Conservation (phyloP, 2,329 filamentous ascomycete species). For the Botryotinia narcissicola region DNA sequence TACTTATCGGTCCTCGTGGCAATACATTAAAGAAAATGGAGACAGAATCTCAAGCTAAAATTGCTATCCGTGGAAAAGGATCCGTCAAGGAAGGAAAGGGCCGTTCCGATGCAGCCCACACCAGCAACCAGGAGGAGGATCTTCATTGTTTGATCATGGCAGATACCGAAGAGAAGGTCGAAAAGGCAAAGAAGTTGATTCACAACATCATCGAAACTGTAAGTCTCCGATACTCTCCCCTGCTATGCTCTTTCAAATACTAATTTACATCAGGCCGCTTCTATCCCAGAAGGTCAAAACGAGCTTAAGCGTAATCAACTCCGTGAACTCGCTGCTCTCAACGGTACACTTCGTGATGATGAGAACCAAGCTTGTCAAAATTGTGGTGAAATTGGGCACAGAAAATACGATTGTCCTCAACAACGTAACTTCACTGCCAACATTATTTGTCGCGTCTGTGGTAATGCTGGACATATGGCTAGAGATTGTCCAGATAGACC, state of each 20-base stretch:
- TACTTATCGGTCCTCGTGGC: conserved; percentile 99
- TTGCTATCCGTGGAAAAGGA: conserved; percentile 98
- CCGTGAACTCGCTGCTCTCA: conserved; percentile 93
- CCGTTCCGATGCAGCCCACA: conserved; percentile 96
- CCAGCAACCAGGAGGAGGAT: conserved; percentile 99
- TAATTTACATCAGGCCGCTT: conserved; percentile 71
- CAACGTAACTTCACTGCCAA: conserved; percentile 98
- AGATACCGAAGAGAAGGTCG: conserved; percentile 98
- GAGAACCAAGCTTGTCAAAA: conserved; percentile 99
- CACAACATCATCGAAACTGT: conserved; percentile 99
- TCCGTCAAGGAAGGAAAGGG: conserved; percentile 99
- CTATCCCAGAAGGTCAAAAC: conserved; percentile 97
- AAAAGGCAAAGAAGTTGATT: conserved; percentile 97
- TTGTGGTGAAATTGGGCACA: conserved; percentile 96
- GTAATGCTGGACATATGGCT: conserved; percentile 97
- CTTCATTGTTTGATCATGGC: conserved; percentile 99
- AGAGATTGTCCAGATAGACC: conserved; percentile 88
- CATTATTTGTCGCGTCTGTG: conserved; percentile 97
- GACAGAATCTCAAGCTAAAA: conserved; percentile 93
- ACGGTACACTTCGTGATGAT: conserved; percentile 97
- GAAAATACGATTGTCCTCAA: conserved; percentile 98
- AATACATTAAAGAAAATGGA: conserved; percentile 99
- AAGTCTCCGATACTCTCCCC: conserved; percentile 44
- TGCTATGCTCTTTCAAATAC: conserved; percentile 9
- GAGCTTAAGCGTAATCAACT: conserved; percentile 98